These are phyloP conservation scores for Arthrobotrys sphaeroides DNA, from an alignment of 2,329 filamentous ascomycete genomes.

Conservation along the genomic window DNA sequence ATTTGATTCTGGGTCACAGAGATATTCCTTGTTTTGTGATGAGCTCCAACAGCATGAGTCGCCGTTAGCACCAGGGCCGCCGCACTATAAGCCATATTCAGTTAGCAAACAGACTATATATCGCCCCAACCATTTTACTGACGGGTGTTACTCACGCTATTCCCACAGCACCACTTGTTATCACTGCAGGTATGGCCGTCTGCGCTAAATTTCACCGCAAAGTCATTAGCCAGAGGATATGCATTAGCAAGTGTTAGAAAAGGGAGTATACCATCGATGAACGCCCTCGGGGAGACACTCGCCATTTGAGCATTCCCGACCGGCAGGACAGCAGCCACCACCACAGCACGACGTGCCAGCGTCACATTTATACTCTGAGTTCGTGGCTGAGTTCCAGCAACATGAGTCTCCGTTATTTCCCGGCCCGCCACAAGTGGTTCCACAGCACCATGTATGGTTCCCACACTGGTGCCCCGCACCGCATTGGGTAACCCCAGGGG, in stretches of 20 bases:
- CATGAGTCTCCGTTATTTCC: slow-evolving; percentile 1
- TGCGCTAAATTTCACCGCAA: background rate
- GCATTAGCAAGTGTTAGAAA: too few relatives aligned
- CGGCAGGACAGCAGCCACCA: background rate
- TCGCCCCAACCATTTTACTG: too few relatives aligned
- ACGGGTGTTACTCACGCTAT: too few relatives aligned
- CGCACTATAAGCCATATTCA: too few relatives aligned
- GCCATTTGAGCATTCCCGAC: background rate
- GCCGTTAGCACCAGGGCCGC: background rate
- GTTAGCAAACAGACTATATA: too few relatives aligned
- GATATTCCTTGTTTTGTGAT: background rate
- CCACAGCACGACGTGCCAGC: background rate
- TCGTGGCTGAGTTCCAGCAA: background rate
- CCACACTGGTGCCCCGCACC: background rate
- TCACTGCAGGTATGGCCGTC: background rate
- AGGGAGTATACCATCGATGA: background rate
- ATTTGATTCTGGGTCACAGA: background rate
- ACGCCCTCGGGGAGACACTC: background rate
- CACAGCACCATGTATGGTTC: background rate
- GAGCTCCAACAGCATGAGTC: background rate
- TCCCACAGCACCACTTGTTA: background rate
- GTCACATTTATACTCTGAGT: background rate
- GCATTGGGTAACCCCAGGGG: background rate
- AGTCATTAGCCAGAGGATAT: background rate
- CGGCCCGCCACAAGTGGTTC: slow-evolving; percentile 1